These are phyloP conservation scores for Phytophthora syringae DNA, from an alignment of 352 stramenopile genomes.

Conservation along the genomic window DNA sequence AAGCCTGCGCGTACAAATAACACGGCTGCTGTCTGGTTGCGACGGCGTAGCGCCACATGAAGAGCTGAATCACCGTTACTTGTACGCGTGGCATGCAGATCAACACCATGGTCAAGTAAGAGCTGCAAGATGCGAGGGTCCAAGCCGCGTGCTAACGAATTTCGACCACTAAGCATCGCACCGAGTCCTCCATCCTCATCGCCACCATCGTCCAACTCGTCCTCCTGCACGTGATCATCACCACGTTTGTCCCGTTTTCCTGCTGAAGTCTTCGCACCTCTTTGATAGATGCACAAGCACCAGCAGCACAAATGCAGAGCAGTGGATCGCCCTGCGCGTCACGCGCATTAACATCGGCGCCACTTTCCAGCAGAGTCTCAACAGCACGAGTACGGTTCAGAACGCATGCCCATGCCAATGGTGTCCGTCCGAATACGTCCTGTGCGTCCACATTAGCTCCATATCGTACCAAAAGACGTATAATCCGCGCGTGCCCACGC, in stretches of 20 bases:
- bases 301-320: constrained; percentile 70
- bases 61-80: constrained; percentile 78
- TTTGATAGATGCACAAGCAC: constrained; percentile 41
- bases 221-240: constrained; percentile 29
- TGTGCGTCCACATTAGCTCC: constrained; percentile 60
- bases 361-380: constrained; percentile 58
- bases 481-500: constrained; percentile 59
- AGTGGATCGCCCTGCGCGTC: constrained; percentile 72
- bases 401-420: constrained; percentile 75
- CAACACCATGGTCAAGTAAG: constrained; percentile 52
- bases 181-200: constrained; percentile 34
- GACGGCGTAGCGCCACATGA: constrained; percentile 73
- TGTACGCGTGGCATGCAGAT: constrained; percentile 60
- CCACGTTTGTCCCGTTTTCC: constrained; percentile 31
- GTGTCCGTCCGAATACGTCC: constrained; percentile 75
- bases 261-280: constrained; percentile 23
- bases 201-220: constrained; percentile 29
- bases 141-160: constrained; percentile 41
- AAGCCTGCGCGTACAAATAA: constrained; percentile 75
- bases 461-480: constrained; percentile 71
- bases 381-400: constrained; percentile 71
- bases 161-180: constrained; percentile 26
- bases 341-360: constrained; percentile 63
- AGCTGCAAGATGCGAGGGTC: constrained; percentile 65
- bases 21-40: constrained; percentile 72